Percentiles rank a stretch among this genome's conserved stretches.
phyloP scores from a whole-genome alignment of 2,329 filamentous ascomycete species.

The Dactylellina sp. region DNA sequence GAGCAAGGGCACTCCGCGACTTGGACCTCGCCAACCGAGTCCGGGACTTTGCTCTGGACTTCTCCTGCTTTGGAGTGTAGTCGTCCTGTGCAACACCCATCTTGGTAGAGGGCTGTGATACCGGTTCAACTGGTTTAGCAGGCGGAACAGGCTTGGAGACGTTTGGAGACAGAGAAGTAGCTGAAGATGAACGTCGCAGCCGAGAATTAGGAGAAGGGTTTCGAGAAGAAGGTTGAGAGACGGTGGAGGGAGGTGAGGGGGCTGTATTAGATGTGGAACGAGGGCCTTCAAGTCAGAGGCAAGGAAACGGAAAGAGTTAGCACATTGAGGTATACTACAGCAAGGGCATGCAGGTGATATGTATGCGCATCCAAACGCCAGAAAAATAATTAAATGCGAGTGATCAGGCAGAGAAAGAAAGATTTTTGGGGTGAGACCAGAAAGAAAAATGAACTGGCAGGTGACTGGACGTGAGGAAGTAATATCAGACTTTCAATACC shows the following conservation, averaged over 20 bases:
- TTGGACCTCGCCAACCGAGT: conserved; percentile 52
- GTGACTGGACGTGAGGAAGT: conserved; percentile 29
- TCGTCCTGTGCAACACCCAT: conserved; percentile 57
- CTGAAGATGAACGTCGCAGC: conserved; percentile 53
- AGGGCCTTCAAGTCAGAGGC: conserved; percentile 31
- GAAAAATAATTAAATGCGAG: conserved; percentile 29
- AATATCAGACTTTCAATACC: conserved; percentile 10
- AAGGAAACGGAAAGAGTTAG: conserved; percentile 51
- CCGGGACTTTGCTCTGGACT: conserved; percentile 51
- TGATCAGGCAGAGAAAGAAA: conserved; percentile 21
- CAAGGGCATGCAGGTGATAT: conserved; percentile 54
- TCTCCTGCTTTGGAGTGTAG: conserved; percentile 49
- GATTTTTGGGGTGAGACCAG: conserved; percentile 4
- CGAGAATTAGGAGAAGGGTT: conserved; percentile 40
- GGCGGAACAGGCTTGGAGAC: conserved; percentile 24
- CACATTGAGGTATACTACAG: conserved; percentile 49
- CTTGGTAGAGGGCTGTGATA: conserved; percentile 39
- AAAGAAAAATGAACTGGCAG: conserved; percentile 28
- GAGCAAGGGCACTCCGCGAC: conserved; percentile 49
- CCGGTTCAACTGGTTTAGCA: conserved; percentile 43
- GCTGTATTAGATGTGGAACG: conserved; percentile 55
- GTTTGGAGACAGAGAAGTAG: conserved; percentile 42
- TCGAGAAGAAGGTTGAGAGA: conserved; percentile 56
- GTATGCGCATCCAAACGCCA: conserved; percentile 41
- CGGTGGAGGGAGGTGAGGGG: conserved; percentile 42